Evolutionary conservation across 495 filamentous ascomycete genomes (phyloP).

Genomic region (Daldinia loculata): DNA sequence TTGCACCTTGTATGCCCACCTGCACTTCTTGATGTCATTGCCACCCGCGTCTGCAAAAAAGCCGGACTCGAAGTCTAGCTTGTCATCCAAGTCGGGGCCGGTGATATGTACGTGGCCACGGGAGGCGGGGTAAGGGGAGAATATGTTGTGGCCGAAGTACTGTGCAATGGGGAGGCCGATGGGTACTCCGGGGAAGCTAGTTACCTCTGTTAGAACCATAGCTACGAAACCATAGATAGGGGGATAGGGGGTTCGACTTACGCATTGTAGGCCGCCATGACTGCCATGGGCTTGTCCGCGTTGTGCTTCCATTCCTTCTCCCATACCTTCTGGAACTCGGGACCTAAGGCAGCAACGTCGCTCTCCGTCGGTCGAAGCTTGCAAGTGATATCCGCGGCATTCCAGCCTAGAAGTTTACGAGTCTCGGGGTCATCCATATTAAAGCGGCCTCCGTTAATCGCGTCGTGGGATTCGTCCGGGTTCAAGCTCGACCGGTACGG

Average conservation of each 20-base stretch:
- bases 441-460: slow-evolving; percentile 25
- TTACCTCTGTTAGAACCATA: not conserved
- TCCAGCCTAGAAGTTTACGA: slow-evolving; percentile 52
- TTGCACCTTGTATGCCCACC: not conserved
- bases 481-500: slow-evolving; percentile 44
- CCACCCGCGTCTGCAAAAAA: not conserved
- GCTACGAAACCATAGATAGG: no score
- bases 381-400: slow-evolving; percentile 53
- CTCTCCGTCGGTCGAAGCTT: slow-evolving; percentile 55
- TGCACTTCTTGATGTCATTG: not conserved
- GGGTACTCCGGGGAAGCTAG: not conserved
- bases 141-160: not conserved
- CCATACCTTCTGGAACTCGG: slow-evolving; percentile 51
- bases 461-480: slow-evolving; percentile 48
- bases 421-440: slow-evolving; percentile 22
- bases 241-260: slow-evolving; percentile 17
- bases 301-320: slow-evolving; percentile 53
- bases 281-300: slow-evolving; percentile 49
- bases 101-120: not conserved
- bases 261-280: slow-evolving; percentile 42
- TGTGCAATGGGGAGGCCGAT: not conserved
- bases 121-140: not conserved
- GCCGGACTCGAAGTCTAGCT: not conserved
- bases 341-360: slow-evolving; percentile 52
- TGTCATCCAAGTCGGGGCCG: not conserved